phyloP scores from a whole-genome alignment of 1,284 basidiomycete genomes.

The Ustilago trichophora region DNA sequence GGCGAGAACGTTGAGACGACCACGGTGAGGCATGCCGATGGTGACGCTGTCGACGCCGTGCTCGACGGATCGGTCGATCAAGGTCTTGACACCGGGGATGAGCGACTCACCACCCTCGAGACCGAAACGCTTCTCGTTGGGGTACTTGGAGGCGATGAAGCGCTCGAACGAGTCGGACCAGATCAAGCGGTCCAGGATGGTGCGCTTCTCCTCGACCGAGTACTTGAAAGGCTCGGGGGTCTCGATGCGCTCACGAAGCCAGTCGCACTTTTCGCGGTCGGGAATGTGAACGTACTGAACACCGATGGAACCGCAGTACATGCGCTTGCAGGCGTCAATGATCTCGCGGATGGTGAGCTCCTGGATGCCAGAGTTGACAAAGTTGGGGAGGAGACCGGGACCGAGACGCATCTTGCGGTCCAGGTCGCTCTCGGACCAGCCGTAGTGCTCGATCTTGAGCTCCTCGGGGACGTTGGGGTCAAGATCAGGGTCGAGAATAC shows the following conservation, averaged over 20 bases:
- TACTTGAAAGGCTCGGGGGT: slow-evolving; percentile 98
- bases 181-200: slow-evolving; percentile 97
- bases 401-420: slow-evolving; percentile 94
- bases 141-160: slow-evolving; percentile 97
- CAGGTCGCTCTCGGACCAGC: slow-evolving; percentile 91
- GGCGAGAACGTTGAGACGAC: slow-evolving; percentile 94
- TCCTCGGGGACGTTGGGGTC: slow-evolving; percentile 59
- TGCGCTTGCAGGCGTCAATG: slow-evolving; percentile 88
- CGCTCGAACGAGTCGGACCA: slow-evolving; percentile 99
- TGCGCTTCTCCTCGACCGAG: slow-evolving; percentile 95
- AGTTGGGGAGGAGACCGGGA: slow-evolving; percentile 94
- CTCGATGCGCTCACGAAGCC: slow-evolving; percentile 97
- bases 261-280: slow-evolving; percentile 98
- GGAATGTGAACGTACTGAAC: slow-evolving; percentile 98
- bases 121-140: slow-evolving; percentile 99
- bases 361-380: slow-evolving; percentile 80
- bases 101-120: slow-evolving; percentile 97
- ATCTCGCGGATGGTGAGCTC: slow-evolving; percentile 92
- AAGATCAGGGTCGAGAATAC: slow-evolving; percentile 88
- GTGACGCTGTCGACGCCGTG: slow-evolving; percentile 94
- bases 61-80: slow-evolving; percentile 97
- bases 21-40: slow-evolving; percentile 99
- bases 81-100: slow-evolving; percentile 98
- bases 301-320: slow-evolving; percentile 95
- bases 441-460: slow-evolving; percentile 72